Percentiles rank a stretch among this genome's conserved stretches.
Conservation (phyloP, 805 yeast species). For the Candida parachauliodes region DNA sequence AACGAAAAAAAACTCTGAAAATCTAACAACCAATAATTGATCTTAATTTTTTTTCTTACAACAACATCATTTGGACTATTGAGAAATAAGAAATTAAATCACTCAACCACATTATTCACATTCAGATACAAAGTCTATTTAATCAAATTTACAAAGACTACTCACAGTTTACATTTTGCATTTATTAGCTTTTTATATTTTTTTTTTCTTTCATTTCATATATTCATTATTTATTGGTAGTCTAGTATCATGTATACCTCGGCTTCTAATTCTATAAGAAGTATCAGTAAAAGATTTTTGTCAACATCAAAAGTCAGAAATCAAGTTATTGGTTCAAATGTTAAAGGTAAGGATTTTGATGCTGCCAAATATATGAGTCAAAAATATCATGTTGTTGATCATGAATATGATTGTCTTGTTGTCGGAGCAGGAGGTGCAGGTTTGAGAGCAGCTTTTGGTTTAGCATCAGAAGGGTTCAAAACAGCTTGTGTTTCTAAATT, state of each 20-base stretch:
- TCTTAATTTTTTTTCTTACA: constrained; percentile 1
- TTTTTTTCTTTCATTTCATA: background rate
- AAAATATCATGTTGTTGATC: constrained; percentile 92
- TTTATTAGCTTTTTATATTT: constrained; percentile 1
- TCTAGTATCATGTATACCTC: constrained; percentile 7
- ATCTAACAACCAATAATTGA: constrained; percentile 2
- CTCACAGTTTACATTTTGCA: too few relatives aligned
- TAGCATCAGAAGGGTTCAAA: constrained; percentile 95
- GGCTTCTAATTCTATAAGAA: constrained; percentile 4
- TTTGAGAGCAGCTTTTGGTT: constrained; percentile 95
- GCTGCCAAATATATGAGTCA: constrained; percentile 45
- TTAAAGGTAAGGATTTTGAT: constrained; percentile 38
- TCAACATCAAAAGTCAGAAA: constrained; percentile 26
- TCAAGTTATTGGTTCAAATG: constrained; percentile 36
- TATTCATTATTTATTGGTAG: background rate
- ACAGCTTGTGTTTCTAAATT: constrained; percentile 97
- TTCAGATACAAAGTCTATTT: background rate
- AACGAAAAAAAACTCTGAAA: background rate
- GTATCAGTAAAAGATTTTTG: constrained; percentile 15
- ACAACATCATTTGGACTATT: background rate
- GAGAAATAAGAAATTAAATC: background rate
- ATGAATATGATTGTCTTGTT: constrained; percentile 96
- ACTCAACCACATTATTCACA: background rate
- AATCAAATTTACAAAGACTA: too few relatives aligned
- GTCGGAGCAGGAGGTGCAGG: constrained; percentile 99